Conservation (phyloP, 768 basidiomycete species). For the Tylopilus sp. region DNA sequence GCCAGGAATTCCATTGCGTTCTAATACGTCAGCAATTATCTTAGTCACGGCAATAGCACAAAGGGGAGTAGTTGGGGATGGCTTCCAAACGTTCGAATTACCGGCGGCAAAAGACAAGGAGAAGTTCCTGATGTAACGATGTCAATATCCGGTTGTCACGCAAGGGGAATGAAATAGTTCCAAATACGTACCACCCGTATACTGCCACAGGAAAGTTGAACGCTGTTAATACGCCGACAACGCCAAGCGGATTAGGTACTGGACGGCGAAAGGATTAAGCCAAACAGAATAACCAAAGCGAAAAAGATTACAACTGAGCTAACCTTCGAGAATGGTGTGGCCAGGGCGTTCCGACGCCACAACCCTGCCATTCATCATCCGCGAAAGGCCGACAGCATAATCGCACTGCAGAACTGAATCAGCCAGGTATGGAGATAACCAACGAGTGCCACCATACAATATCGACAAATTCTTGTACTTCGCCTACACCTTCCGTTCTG, state of each 20-base stretch:
- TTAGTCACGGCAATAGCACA: conserved; percentile 90
- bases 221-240: conserved; percentile 76
- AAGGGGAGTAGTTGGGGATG: conserved; percentile 83
- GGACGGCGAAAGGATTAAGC: conserved; percentile 16
- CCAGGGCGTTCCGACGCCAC: conserved; percentile 87
- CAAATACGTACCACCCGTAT: conserved; percentile 69
- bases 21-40: conserved; percentile 77
- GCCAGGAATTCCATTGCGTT: conserved; percentile 78
- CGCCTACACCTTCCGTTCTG: conserved; percentile 83
- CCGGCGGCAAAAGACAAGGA: conserved; percentile 85
- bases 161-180: conserved; percentile 1
- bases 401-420: conserved; percentile 60
- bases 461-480: conserved; percentile 94
- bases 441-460: conserved; percentile 56
- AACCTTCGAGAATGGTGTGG: conserved; percentile 88
- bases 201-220: conserved; percentile 98
- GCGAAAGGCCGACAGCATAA: conserved; percentile 87
- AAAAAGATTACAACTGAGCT: not conserved
- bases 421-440: not conserved
- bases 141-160: conserved; percentile 8
- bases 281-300: conserved; percentile 1
- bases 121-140: conserved; percentile 66
- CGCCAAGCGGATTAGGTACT: conserved; percentile 90
- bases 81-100: conserved; percentile 95
- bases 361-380: conserved; percentile 91